Percentiles rank a stretch among this genome's conserved stretches.
These are phyloP conservation scores for Tulasnella sp. DNA, from an alignment of 768 basidiomycete genomes.

Conservation along the genomic window DNA sequence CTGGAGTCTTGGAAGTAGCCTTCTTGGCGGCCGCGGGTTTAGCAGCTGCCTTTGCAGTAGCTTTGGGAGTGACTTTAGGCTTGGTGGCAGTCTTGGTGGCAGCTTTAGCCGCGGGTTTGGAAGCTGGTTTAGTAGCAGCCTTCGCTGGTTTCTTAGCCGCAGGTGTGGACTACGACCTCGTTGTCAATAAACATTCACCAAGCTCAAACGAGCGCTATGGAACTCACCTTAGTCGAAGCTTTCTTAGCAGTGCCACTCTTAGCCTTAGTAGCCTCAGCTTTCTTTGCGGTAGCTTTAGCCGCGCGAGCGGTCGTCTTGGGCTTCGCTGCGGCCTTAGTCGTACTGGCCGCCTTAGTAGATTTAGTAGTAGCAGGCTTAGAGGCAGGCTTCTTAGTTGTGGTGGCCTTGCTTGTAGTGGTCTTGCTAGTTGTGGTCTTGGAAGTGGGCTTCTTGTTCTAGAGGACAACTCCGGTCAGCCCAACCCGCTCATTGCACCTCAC, in stretches of 20 bases:
- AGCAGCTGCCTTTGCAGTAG: constrained; percentile 17
- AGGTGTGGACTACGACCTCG: not conserved
- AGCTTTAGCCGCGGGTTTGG: constrained; percentile 8
- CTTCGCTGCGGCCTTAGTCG: not conserved
- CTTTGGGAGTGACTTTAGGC: constrained; percentile 16
- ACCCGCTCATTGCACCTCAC: not conserved
- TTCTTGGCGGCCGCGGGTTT: constrained; percentile 24
- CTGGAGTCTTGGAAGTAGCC: constrained; percentile 16
- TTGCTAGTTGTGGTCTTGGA: constrained; percentile 26
- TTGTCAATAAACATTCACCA: not conserved
- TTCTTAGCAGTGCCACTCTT: constrained; percentile 25
- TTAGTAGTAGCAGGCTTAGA: constrained; percentile 33
- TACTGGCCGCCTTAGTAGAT: constrained; percentile 35
- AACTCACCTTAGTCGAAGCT: constrained; percentile 17
- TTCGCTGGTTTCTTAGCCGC: constrained; percentile 14
- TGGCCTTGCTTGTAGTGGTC: constrained; percentile 18
- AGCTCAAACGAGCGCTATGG: not conserved
- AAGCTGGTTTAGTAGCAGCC: constrained; percentile 18
- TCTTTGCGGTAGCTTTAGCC: constrained; percentile 20
- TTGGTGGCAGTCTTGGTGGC: not conserved
- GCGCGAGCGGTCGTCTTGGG: constrained; percentile 24
- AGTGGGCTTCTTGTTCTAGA: constrained; percentile 29
- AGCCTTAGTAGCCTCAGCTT: constrained; percentile 16
- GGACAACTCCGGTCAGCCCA: not conserved
- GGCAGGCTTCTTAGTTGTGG: constrained; percentile 24